A percentile compares a stretch with the other conserved stretches of the same genome.
Evolutionary conservation across 495 filamentous ascomycete species (phyloP).

Genomic region (Hypoxylon fragiforme): DNA sequence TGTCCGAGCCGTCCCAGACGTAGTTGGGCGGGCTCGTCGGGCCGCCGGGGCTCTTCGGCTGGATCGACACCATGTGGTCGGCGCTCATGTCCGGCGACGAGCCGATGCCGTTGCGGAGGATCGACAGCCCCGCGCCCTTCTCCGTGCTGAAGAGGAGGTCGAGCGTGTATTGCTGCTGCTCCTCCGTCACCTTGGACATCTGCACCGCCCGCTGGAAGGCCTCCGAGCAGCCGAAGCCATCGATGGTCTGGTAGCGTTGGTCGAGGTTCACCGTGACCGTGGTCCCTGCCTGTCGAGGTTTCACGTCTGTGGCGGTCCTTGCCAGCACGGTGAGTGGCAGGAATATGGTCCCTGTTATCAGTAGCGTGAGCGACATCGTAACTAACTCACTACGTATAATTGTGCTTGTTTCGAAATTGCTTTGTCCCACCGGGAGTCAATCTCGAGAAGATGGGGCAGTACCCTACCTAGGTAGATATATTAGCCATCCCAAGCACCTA

Average conservation of each 20-base stretch:
- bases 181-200: conserved; percentile 37
- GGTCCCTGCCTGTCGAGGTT: conserved; percentile 18
- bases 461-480: too few species aligned
- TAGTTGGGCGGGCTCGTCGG: conserved; percentile 42
- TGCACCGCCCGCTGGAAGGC: conserved; percentile 53
- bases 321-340: conserved; percentile 13
- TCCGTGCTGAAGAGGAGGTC: conserved; percentile 53
- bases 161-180: conserved; percentile 42
- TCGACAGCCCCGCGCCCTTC: conserved; percentile 54
- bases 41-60: conserved; percentile 46
- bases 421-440: too few species aligned
- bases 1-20: conserved; percentile 51
- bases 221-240: conserved; percentile 55
- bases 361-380: conserved; percentile 9
- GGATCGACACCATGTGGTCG: conserved; percentile 49
- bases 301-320: conserved; percentile 2
- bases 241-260: conserved; percentile 49
- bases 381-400: not conserved
- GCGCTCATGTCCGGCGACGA: conserved; percentile 45
- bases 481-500: too few species aligned
- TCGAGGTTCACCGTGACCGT: conserved; percentile 45
- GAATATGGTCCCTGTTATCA: not conserved
- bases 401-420: too few species aligned
- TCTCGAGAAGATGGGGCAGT: too few species aligned
- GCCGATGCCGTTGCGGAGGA: conserved; percentile 60